These are phyloP conservation scores for Sambucus nigra DNA, from an alignment of 129 eudicot genomes.

Conservation along the genomic window DNA sequence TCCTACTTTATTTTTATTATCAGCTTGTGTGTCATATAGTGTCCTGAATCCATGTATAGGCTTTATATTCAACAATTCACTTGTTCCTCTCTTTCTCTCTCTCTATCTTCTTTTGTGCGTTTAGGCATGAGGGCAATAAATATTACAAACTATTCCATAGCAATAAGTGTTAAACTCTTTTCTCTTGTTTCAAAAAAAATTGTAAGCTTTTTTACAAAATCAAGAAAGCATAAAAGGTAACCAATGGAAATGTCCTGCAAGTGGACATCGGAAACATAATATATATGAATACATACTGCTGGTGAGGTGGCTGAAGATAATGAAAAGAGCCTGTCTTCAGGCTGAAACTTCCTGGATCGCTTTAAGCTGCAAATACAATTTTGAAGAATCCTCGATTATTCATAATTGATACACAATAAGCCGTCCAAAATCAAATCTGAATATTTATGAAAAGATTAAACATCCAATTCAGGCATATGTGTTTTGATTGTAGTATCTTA, in stretches of 20 bases:
- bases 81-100: no score
- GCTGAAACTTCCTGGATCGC: slow-evolving; percentile 90
- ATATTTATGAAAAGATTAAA: not conserved
- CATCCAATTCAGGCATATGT: not conserved
- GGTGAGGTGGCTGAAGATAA: slow-evolving; percentile 90
- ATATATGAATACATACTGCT: slow-evolving; percentile 47
- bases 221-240: not conserved
- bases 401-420: not conserved
- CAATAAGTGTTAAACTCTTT: no score
- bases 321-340: slow-evolving; percentile 88
- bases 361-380: slow-evolving; percentile 49
- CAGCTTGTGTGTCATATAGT: no score
- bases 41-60: no score
- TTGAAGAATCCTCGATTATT: not conserved
- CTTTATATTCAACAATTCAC: no score
- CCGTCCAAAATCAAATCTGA: not conserved
- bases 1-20: no score
- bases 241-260: not conserved
- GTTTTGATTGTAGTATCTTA: not conserved
- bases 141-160: no score
- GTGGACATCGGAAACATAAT: not conserved
- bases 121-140: no score
- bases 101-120: no score
- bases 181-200: no score
- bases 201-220: no score